phyloP scores from a whole-genome alignment of 2,329 filamentous ascomycete genomes.

The Xylaria sp. region DNA sequence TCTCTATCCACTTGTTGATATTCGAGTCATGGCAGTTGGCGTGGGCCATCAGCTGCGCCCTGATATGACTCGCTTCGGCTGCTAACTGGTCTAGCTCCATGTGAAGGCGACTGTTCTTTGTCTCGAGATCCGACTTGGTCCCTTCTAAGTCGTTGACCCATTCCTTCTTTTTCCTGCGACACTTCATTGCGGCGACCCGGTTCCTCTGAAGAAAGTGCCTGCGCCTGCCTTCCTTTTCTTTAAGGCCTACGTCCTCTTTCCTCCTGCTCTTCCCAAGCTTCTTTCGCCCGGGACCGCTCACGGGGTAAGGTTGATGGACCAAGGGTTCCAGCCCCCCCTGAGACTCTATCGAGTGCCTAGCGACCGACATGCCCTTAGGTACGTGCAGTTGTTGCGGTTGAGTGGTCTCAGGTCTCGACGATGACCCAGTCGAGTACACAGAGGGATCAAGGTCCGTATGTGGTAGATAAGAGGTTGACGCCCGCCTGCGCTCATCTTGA shows the following conservation, averaged over 20 bases:
- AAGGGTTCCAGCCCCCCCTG: too few relatives aligned
- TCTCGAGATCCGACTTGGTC: slow-evolving; percentile 51
- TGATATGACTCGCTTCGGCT: slow-evolving; percentile 53
- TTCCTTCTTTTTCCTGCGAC: slow-evolving; percentile 69
- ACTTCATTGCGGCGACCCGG: slow-evolving; percentile 74
- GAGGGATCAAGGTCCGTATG: slow-evolving; percentile 32
- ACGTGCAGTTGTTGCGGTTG: slow-evolving; percentile 31
- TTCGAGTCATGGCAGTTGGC: slow-evolving; percentile 58
- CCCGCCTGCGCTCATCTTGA: slow-evolving; percentile 16
- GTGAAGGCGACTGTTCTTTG: slow-evolving; percentile 50
- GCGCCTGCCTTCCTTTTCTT: slow-evolving; percentile 51
- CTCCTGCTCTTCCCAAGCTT: slow-evolving; percentile 33
- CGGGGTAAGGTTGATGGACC: too few relatives aligned
- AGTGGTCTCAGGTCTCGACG: slow-evolving; percentile 35
- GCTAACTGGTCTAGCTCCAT: slow-evolving; percentile 50
- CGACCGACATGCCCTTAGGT: slow-evolving; percentile 25
- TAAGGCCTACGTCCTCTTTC: slow-evolving; percentile 25
- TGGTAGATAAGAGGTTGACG: slow-evolving; percentile 22
- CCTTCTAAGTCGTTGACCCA: slow-evolving; percentile 58
- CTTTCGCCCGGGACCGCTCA: slow-evolving; percentile 37
- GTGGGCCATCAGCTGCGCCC: slow-evolving; percentile 58
- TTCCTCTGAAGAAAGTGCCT: slow-evolving; percentile 71
- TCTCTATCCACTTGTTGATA: slow-evolving; percentile 60
- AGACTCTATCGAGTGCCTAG: slow-evolving; percentile 9
- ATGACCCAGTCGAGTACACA: slow-evolving; percentile 35